A percentile compares a stretch with the other conserved stretches of the same genome.
phyloP scores from a whole-genome alignment of 129 eudicot genomes.

The Scalesia atractyloides region DNA sequence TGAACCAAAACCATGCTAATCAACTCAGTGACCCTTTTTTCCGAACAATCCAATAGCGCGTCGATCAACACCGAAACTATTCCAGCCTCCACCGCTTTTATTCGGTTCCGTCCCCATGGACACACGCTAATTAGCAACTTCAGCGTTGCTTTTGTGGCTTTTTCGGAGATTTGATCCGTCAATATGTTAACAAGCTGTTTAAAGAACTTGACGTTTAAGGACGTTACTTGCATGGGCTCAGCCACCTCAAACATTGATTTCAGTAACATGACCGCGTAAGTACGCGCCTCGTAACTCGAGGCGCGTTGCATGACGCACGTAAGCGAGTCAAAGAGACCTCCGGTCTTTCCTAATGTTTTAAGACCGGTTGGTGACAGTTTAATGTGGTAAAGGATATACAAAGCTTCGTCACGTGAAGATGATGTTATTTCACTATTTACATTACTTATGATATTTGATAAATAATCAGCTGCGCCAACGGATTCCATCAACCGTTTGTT shows the following conservation, averaged over 20 bases:
- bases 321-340: slow-evolving; percentile 23
- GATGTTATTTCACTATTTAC: background rate
- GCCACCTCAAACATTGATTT: slow-evolving; percentile 27
- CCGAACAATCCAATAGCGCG: slow-evolving; percentile 1
- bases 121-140: slow-evolving; percentile 31
- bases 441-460: slow-evolving; percentile 7
- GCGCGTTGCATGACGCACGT: slow-evolving; percentile 26
- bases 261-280: slow-evolving; percentile 26
- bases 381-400: slow-evolving; percentile 27
- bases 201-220: slow-evolving; percentile 9
- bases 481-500: slow-evolving; percentile 37
- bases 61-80: slow-evolving; percentile 16
- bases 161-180: slow-evolving; percentile 23
- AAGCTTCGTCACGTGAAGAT: slow-evolving; percentile 14
- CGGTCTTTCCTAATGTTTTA: background rate
- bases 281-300: slow-evolving; percentile 26
- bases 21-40: slow-evolving; percentile 27
- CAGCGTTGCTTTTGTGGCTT: slow-evolving; percentile 37
- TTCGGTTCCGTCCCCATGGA: slow-evolving; percentile 39
- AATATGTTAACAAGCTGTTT: slow-evolving; percentile 16
- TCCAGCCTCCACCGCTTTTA: slow-evolving; percentile 25
- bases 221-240: slow-evolving; percentile 30
- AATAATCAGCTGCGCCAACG: slow-evolving; percentile 24
- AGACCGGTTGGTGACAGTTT: slow-evolving; percentile 20
- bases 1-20: slow-evolving; percentile 10